phyloP scores from a whole-genome alignment of 2,329 filamentous ascomycete species.

The Botryosphaeria agaves region DNA sequence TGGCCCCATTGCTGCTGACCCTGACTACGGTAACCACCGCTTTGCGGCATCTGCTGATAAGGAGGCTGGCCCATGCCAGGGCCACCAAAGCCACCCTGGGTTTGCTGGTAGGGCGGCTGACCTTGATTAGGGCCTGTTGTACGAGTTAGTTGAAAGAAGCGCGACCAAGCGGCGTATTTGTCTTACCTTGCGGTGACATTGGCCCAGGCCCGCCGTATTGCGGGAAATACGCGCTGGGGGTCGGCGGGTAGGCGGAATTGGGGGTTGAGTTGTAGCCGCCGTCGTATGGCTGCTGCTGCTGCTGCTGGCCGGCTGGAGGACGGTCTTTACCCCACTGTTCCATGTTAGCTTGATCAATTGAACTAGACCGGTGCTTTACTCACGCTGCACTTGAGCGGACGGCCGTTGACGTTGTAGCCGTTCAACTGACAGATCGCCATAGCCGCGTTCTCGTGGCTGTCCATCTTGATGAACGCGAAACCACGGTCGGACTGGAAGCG shows the following conservation, averaged over 20 bases:
- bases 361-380: slow-evolving; percentile 26
- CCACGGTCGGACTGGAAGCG: slow-evolving; percentile 95
- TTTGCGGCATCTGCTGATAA: slow-evolving; percentile 36
- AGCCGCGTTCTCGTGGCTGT: slow-evolving; percentile 90
- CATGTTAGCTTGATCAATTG: slow-evolving; percentile 15
- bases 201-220: slow-evolving; percentile 68
- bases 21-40: slow-evolving; percentile 71
- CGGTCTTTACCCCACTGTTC: slow-evolving; percentile 96
- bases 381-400: slow-evolving; percentile 97
- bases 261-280: no score
- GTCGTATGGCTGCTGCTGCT: slow-evolving; percentile 54
- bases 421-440: slow-evolving; percentile 98
- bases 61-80: slow-evolving; percentile 35
- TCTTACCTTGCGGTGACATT: slow-evolving; percentile 43
- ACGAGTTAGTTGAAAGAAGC: no score
- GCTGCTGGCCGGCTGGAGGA: slow-evolving; percentile 53
- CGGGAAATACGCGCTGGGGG: slow-evolving; percentile 71
- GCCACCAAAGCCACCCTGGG: slow-evolving; percentile 42
- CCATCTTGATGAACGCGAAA: slow-evolving; percentile 99
- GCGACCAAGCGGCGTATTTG: no score
- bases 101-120: slow-evolving; percentile 42
- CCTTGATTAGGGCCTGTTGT: slow-evolving; percentile 21
- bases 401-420: slow-evolving; percentile 93
- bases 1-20: slow-evolving; percentile 42
- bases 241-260: slow-evolving; percentile 60